Evolutionary conservation across 2,329 filamentous ascomycete genomes (phyloP).

Genomic region (Alternaria brassicae): DNA sequence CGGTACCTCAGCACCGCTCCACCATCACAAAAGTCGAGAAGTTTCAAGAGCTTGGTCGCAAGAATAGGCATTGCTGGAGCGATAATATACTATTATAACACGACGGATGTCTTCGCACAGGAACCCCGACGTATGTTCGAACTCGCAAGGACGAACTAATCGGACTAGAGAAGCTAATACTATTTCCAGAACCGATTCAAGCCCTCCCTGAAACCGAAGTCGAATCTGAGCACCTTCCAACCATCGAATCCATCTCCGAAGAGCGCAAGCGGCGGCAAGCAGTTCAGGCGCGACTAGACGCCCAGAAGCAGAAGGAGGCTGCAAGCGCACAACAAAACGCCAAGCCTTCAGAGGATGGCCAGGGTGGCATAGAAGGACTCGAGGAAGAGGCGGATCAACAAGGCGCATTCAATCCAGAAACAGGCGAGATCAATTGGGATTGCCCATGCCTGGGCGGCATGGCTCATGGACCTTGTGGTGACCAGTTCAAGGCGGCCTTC

Average conservation of each 20-base stretch:
- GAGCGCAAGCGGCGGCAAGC: conserved; percentile 50
- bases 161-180: conserved; percentile 5
- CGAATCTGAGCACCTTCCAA: conserved; percentile 53
- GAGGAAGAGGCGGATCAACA: conserved; percentile 85
- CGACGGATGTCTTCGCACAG: conserved; percentile 84
- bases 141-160: not conserved
- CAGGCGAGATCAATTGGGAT: conserved; percentile 99
- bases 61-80: conserved; percentile 79
- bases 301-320: conserved; percentile 33
- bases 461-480: conserved; percentile 93
- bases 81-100: conserved; percentile 93
- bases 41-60: conserved; percentile 78
- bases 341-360: conserved; percentile 13
- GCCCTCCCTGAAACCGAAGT: conserved; percentile 51
- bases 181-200: conserved; percentile 30
- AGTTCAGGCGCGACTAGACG: conserved; percentile 40
- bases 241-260: conserved; percentile 54
- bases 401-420: conserved; percentile 97
- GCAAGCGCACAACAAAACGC: conserved; percentile 22
- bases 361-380: conserved; percentile 61
- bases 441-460: conserved; percentile 97
- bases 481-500: conserved; percentile 93
- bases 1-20: conserved; percentile 66
- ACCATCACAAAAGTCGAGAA: conserved; percentile 71
- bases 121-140: conserved; percentile 71